A percentile compares a stretch with the other conserved stretches of the same genome.
Conservation (phyloP, 495 filamentous ascomycete species). For the Ascodesmis nigricans region DNA sequence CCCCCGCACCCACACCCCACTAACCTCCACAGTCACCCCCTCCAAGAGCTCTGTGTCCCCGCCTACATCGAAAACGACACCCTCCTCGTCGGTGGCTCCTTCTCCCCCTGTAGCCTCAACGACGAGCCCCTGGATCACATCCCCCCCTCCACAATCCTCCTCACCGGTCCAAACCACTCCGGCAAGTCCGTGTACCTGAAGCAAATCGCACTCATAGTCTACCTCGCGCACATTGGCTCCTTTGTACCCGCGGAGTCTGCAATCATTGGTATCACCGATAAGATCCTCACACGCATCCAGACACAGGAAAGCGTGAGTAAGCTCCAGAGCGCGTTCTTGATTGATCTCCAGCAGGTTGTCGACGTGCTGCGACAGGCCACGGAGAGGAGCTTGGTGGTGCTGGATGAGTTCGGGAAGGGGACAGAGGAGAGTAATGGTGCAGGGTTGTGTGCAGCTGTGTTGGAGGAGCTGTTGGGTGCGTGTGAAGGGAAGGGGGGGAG, state of each 20-base stretch:
- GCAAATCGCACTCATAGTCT: constrained; percentile 83
- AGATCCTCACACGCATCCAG: constrained; percentile 71
- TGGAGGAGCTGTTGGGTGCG: constrained; percentile 47
- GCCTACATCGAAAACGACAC: constrained; percentile 76
- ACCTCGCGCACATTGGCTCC: constrained; percentile 79
- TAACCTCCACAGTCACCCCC: constrained; percentile 37
- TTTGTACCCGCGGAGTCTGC: constrained; percentile 69
- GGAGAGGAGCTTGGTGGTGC: constrained; percentile 51
- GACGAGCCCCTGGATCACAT: neutral
- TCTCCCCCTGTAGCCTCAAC: neutral
- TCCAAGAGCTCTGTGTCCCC: constrained; percentile 73
- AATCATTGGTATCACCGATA: constrained; percentile 72
- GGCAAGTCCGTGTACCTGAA: constrained; percentile 95
- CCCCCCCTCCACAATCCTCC: constrained; percentile 41
- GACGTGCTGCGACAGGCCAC: constrained; percentile 60
- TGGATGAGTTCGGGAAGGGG: constrained; percentile 95
- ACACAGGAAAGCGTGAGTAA: constrained; percentile 70
- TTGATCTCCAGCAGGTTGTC: constrained; percentile 74
- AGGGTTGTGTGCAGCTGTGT: constrained; percentile 61
- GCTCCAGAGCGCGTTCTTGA: constrained; percentile 81
- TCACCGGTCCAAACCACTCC: constrained; percentile 91
- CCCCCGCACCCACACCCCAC: neutral
- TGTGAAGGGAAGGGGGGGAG: too few relatives aligned
- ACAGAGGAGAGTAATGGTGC: constrained; percentile 64
- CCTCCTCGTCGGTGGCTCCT: constrained; percentile 39